Evolutionary conservation across 345 rosid species (phyloP).

Genomic region (Rhodamnia argentea): DNA sequence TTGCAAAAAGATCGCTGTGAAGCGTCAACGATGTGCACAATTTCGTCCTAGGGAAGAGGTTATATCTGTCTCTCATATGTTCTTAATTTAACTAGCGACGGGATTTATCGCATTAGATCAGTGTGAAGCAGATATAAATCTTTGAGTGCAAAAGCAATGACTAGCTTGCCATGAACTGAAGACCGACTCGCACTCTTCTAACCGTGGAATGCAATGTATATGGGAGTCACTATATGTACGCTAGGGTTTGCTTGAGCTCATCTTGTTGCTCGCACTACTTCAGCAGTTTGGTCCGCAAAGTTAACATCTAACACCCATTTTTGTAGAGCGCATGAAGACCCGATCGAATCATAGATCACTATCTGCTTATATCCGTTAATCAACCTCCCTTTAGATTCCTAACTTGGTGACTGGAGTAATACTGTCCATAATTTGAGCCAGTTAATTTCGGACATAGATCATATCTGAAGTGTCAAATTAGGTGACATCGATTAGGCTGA

Average conservation of each 20-base stretch:
- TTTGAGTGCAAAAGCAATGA: neutral
- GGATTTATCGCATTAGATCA: neutral
- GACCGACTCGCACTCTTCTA: neutral
- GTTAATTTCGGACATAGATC: neutral
- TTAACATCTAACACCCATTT: neutral
- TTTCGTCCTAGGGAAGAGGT: neutral
- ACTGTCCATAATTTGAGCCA: neutral
- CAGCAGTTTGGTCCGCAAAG: neutral
- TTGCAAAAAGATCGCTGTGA: neutral
- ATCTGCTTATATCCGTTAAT: neutral
- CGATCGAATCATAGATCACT: neutral
- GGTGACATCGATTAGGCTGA: neutral
- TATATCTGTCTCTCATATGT: no score
- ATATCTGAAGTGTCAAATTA: neutral
- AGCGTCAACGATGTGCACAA: neutral
- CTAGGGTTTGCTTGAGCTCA: neutral
- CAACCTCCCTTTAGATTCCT: neutral
- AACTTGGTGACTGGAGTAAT: neutral
- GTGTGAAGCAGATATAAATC: neutral
- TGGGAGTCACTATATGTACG: neutral
- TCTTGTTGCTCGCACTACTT: neutral
- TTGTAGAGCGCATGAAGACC: neutral
- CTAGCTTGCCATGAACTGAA: neutral
- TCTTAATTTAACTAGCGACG: no score
- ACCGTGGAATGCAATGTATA: neutral